Conservation (phyloP, 306 rosid species). For the Lithocarpus polystachyus region DNA sequence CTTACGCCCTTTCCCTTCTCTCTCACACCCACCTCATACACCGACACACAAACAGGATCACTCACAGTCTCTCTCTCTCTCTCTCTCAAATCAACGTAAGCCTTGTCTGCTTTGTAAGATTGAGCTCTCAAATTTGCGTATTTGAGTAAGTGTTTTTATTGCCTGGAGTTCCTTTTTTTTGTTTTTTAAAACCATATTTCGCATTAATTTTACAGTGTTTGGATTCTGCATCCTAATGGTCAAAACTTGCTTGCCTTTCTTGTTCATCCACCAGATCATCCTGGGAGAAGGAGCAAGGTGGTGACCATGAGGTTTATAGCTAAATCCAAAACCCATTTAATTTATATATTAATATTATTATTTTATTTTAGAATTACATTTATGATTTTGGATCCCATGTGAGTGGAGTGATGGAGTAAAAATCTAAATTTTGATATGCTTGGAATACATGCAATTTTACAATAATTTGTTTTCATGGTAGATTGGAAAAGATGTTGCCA, state of each 20-base stretch:
- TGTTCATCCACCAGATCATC: slow-evolving; percentile 97
- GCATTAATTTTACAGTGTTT: no score
- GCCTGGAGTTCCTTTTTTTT: no score
- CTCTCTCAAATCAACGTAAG: no score
- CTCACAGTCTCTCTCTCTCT: no score
- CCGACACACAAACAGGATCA: no score
- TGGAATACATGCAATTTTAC: background rate
- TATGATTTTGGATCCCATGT: background rate
- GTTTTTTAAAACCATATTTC: no score
- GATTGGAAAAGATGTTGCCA: slow-evolving; percentile 93
- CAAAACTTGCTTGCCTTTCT: slow-evolving; percentile 81
- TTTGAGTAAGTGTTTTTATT: no score
- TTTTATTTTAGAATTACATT: background rate
- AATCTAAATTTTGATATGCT: no score
- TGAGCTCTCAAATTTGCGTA: no score
- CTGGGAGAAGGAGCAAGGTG: slow-evolving; percentile 91
- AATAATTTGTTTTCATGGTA: slow-evolving; percentile 24
- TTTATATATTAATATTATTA: background rate
- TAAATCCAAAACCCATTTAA: background rate
- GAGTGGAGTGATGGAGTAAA: slow-evolving; percentile 16
- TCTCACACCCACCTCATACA: no score
- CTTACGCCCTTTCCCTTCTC: no score
- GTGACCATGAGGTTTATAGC: slow-evolving; percentile 79
- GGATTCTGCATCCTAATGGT: slow-evolving; percentile 51
- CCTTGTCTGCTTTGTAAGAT: no score